Evolutionary conservation across 768 basidiomycete species (phyloP).

Genomic region (Calocybe cyanea): DNA sequence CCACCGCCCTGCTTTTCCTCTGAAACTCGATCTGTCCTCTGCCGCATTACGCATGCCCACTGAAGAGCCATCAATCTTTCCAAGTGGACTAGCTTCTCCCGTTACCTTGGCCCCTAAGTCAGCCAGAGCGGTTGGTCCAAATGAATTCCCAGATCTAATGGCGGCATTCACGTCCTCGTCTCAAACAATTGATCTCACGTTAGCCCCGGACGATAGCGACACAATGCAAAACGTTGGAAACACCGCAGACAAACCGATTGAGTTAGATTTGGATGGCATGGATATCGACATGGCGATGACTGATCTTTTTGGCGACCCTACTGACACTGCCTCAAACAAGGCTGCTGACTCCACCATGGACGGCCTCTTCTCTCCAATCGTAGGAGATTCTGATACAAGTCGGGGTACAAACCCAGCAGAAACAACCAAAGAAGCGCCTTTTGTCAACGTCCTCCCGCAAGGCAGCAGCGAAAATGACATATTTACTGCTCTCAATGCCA

Average conservation of each 20-base stretch:
- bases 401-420: conserved; percentile 11
- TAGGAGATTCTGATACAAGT: conserved; percentile 18
- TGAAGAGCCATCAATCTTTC: conserved; percentile 56
- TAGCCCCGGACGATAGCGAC: conserved; percentile 18
- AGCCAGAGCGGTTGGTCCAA: conserved; percentile 53
- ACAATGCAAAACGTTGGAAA: conserved; percentile 43
- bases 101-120: conserved; percentile 82
- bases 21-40: conserved; percentile 80
- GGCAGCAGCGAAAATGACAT: conserved; percentile 24
- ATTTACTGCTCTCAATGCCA: conserved; percentile 29
- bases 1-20: conserved; percentile 64
- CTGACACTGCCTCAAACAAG: conserved; percentile 31
- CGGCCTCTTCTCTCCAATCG: conserved; percentile 49
- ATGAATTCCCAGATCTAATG: conserved; percentile 58
- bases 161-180: conserved; percentile 59
- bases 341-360: conserved; percentile 32
- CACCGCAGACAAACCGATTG: conserved; percentile 79
- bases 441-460: conserved; percentile 29
- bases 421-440: conserved; percentile 26
- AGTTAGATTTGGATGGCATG: conserved; percentile 67
- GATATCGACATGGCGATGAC: conserved; percentile 62
- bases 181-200: conserved; percentile 53
- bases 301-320: conserved; percentile 52
- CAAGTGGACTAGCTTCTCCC: conserved; percentile 67
- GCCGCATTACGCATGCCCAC: conserved; percentile 60